Conservation (phyloP, 139 green algal species). For the Micromonas pusilla region DNA sequence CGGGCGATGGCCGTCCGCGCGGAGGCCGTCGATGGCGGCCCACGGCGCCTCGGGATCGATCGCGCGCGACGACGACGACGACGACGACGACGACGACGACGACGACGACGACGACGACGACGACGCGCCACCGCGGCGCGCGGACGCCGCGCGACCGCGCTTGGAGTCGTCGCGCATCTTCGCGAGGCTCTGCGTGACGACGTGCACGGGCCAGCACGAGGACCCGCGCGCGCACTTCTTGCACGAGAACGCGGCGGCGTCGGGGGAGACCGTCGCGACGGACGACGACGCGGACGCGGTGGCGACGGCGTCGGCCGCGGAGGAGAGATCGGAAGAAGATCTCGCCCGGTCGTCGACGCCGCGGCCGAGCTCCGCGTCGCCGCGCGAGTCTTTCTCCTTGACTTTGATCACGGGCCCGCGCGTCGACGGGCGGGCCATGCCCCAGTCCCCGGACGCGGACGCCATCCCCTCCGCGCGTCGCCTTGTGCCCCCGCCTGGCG, state of each 20-base stretch:
- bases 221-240: slow-evolving; percentile 16
- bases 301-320: background rate
- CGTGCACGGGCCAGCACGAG: slow-evolving; percentile 9
- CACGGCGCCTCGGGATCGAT: background rate
- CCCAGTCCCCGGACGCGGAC: no score
- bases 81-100: background rate
- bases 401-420: no score
- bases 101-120: background rate
- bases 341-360: background rate
- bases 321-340: no score
- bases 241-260: background rate
- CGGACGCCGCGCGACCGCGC: background rate
- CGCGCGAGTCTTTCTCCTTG: background rate
- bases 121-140: background rate
- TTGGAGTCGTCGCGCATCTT: background rate
- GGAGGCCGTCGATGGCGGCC: background rate
- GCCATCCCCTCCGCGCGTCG: no score
- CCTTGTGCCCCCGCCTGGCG: no score
- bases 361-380: background rate
- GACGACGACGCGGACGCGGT: no score
- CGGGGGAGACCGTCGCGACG: background rate
- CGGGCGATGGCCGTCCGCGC: slow-evolving; percentile 6
- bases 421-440: no score
- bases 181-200: background rate
- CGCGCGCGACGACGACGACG: background rate